Evolutionary conservation across 768 basidiomycete genomes (phyloP).

Genomic region (Pisolithus orientalis): DNA sequence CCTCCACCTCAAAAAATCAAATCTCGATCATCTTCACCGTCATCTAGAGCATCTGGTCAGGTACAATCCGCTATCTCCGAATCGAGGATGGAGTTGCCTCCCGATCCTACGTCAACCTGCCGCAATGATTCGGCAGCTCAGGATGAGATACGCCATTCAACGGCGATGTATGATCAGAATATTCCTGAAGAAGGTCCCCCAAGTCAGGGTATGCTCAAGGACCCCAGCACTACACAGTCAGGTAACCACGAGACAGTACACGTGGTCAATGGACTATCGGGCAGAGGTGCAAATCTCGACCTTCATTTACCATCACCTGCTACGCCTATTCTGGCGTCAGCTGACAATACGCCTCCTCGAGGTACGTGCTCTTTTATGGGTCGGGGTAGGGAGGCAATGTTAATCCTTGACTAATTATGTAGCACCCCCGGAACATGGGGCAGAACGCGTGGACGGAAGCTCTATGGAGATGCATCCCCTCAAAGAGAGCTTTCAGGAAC

Average conservation of each 20-base stretch:
- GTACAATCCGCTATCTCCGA: slow-evolving; percentile 24
- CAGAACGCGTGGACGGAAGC: slow-evolving; percentile 9
- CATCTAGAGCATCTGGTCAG: slow-evolving; percentile 35
- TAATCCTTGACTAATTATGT: slow-evolving; percentile 7
- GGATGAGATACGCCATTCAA: slow-evolving; percentile 27
- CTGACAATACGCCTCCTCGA: slow-evolving; percentile 4
- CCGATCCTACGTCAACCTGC: slow-evolving; percentile 14
- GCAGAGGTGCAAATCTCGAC: slow-evolving; percentile 9
- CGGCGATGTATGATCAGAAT: slow-evolving; percentile 3
- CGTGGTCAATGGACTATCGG: slow-evolving; percentile 13
- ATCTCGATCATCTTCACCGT: slow-evolving; percentile 47
- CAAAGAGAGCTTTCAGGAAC: slow-evolving; percentile 4
- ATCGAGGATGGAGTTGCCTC: slow-evolving; percentile 12
- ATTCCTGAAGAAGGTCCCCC: slow-evolving; percentile 14
- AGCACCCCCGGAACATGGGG: slow-evolving; percentile 11
- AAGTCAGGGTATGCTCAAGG: slow-evolving; percentile 12
- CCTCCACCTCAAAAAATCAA: slow-evolving; percentile 28
- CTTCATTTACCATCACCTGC: slow-evolving; percentile 8
- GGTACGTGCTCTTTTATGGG: slow-evolving; percentile 11
- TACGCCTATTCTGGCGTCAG: slow-evolving; percentile 6
- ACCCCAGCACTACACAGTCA: slow-evolving; percentile 11
- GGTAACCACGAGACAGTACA: slow-evolving; percentile 19
- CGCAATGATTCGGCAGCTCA: slow-evolving; percentile 24
- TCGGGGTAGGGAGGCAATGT: neutral
- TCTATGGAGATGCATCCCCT: slow-evolving; percentile 3